A percentile compares a stretch with the other conserved stretches of the same genome.
Evolutionary conservation across 345 rosid genomes (phyloP).

Genomic region (Cardamine chenopodiifolia): DNA sequence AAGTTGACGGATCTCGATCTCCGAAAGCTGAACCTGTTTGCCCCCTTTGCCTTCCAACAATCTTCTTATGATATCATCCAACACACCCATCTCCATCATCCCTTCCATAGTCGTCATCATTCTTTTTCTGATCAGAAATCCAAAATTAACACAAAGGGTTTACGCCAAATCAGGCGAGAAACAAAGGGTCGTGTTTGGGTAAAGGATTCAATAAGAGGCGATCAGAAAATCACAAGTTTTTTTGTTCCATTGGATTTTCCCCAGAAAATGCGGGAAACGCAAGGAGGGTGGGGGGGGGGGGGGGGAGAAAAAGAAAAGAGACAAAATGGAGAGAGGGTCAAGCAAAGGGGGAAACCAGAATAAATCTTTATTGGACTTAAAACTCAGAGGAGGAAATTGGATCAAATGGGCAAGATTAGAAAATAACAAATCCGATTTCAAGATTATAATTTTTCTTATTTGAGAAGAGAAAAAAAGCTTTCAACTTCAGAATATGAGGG

Average conservation of each 20-base stretch:
- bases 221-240: conserved; percentile 21
- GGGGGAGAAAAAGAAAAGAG: conserved; percentile 12
- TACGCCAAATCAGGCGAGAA: conserved; percentile 30
- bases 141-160: conserved; percentile 18
- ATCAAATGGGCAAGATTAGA: conserved; percentile 33
- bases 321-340: conserved; percentile 32
- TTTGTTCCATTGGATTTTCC: conserved; percentile 5
- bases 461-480: conserved; percentile 24
- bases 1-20: conserved; percentile 97
- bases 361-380: conserved; percentile 37
- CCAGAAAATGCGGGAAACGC: conserved; percentile 36
- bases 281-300: background rate
- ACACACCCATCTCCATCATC: conserved; percentile 68
- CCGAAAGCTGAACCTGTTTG: conserved; percentile 94
- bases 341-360: conserved; percentile 31
- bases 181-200: conserved; percentile 31
- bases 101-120: conserved; percentile 75
- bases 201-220: background rate
- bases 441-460: background rate
- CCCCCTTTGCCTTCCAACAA: conserved; percentile 89
- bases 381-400: conserved; percentile 28
- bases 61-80: conserved; percentile 96
- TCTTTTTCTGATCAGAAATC: conserved; percentile 38
- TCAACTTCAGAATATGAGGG: conserved; percentile 21
- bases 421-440: conserved; percentile 11